phyloP scores from a whole-genome alignment of 352 stramenopile species.

The Blastocystis sp. region DNA sequence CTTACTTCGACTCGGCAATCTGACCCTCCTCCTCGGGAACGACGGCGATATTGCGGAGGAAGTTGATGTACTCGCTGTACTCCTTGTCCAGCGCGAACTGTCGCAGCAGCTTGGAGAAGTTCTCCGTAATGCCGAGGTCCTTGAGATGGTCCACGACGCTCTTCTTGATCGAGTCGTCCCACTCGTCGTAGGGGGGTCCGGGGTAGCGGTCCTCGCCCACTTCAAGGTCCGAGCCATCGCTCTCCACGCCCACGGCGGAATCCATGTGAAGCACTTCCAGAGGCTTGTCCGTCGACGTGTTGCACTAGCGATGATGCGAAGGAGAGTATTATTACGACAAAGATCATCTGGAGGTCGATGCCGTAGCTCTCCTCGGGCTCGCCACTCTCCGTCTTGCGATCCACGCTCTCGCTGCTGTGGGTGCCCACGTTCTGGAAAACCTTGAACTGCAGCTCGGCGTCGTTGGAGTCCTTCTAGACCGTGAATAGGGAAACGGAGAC shows the following conservation, averaged over 20 bases:
- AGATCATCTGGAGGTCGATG: slow-evolving; percentile 74
- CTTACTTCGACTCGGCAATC: background rate
- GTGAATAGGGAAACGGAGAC: background rate
- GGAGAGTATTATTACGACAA: background rate
- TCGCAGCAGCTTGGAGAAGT: slow-evolving; percentile 66
- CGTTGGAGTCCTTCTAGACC: slow-evolving; percentile 36
- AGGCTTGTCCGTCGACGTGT: slow-evolving; percentile 41
- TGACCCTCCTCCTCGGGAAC: slow-evolving; percentile 45
- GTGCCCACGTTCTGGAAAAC: slow-evolving; percentile 73
- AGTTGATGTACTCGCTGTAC: slow-evolving; percentile 74
- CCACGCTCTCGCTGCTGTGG: slow-evolving; percentile 5
- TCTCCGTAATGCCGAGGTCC: slow-evolving; percentile 70
- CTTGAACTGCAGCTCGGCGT: slow-evolving; percentile 69
- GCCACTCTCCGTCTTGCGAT: slow-evolving; percentile 1
- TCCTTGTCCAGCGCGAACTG: slow-evolving; percentile 73
- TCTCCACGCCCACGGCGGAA: slow-evolving; percentile 59
- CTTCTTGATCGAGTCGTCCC: slow-evolving; percentile 72
- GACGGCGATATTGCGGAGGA: slow-evolving; percentile 56
- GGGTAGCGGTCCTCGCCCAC: slow-evolving; percentile 51
- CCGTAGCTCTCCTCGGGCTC: slow-evolving; percentile 32
- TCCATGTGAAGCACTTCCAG: slow-evolving; percentile 71
- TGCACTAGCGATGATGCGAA: slow-evolving; percentile 8
- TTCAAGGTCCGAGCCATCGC: background rate
- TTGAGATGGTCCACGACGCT: slow-evolving; percentile 66
- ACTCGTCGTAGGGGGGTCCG: slow-evolving; percentile 65